Base-by-base conservation (phyloP, 805 yeast species). In the Candida piceae region DNA sequence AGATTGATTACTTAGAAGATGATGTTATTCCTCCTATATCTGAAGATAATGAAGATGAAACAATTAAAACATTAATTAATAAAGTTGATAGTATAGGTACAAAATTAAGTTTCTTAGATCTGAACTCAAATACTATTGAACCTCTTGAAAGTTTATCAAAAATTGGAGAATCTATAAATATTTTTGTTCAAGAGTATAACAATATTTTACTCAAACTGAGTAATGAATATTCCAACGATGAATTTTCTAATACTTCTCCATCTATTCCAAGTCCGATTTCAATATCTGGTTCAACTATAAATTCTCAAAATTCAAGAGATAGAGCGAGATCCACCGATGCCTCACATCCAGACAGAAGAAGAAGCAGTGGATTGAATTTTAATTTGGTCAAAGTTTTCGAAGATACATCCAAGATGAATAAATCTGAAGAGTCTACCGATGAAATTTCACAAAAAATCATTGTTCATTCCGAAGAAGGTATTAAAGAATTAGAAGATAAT, bases 361-460 rank as follows among this genome's bases (percentile, higher is more conserved):
- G 48, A 17, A 54, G 60, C 33, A 58, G 59, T 39, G 63, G 63
- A 2, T 41, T 57, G 19, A 50, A 49, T 19, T 49, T 58, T 39
- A 53, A 56, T 29, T 36, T 58, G 24, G 45, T 58, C 25, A 44
- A 48, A 2, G 50, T 44, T 13, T 42, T 42, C 24, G 45, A 44
- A 36, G 50, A 46, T 20, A 37, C 27, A 9, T 12, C 39, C 3
- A 19, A 32, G 22, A 19, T n/a, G n/a, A n/a, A 30, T 11, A 43
- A 35, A 16, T 16, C 24, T 9, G 15, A n/a, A 13, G 34, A 23
- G 8, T 6, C 26, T 9, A 17, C 15, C 7, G 35, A n/a, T 12
- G 32, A 33, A n/a, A 30, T n/a, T n/a, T n/a, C n/a, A n/a, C n/a
- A n/a, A n/a, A n/a, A n/a, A n/a, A n/a, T 26, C 21, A 12, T 44